Base-by-base conservation (phyloP, 2,329 filamentous ascomycete species). In the Spiromastix sp. region DNA sequence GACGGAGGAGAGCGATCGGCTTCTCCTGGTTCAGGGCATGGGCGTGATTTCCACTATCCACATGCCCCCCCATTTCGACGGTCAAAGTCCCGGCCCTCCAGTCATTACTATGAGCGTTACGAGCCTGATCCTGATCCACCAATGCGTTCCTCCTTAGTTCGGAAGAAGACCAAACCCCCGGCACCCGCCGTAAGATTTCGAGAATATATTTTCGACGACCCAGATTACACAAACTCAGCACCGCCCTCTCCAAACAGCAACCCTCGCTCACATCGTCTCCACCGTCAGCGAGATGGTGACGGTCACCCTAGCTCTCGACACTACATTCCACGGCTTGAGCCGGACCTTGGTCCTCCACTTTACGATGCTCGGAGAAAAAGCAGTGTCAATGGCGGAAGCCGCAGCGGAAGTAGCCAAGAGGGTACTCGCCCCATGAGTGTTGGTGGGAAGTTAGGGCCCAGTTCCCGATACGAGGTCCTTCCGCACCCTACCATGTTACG, bases 201-300 rank as follows among this genome's bases (percentile, higher is more conserved):
- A 6, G 46, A 55, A 17, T 45, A 46, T 18, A 42, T 44, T 26
- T 54, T 54, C 17, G 50, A 48, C 11, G 39, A 44, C 4, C 25
- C 26, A 8, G 26, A 17, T 9, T 13, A 29, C 26, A 4, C 26
- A 24, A 36, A 30, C 26, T 36, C 33, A 3, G 26, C 26, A 16
- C 33, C 33, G 2, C 17, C 33, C 4, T 36, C 33, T 6, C 33
- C 33, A 12, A 11, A 22, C 26, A 21, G 18, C 33, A 9, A 20
- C 7, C 33, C 20, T 10, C n/a, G 13, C 10, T 20, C 25, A 9
- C 26, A 30, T 24, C 21, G 21, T 24, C 22, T 16, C 24, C 6
- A 13, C 24, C 10, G 19, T 16, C 18, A 19, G 9, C 3, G 12
- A 22, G 16, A 10, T 20, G 12, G 17, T 17, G 12, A 17, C 21